These are phyloP conservation scores for Ambrosia trifida DNA, from an alignment of 129 eudicot genomes.

Conservation along the genomic window DNA sequence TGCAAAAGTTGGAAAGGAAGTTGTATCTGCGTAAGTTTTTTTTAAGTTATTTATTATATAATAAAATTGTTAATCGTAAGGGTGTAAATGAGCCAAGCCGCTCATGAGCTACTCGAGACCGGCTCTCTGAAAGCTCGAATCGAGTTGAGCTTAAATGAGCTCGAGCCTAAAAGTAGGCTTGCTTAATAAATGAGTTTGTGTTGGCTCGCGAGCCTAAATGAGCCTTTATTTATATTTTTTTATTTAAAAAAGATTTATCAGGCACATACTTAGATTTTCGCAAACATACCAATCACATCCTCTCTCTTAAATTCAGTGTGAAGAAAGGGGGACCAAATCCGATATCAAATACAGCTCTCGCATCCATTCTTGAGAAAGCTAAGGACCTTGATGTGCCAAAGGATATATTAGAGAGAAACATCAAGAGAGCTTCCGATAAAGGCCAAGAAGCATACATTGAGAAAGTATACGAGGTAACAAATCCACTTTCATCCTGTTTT, in stretches of 20 bases:
- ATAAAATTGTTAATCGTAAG: background rate
- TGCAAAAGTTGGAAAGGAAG: slow-evolving; percentile 87
- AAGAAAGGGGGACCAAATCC: slow-evolving; percentile 89
- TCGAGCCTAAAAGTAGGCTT: no score
- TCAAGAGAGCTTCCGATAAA: slow-evolving; percentile 94
- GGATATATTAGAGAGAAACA: slow-evolving; percentile 88
- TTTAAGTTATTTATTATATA: background rate
- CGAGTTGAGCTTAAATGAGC: no score
- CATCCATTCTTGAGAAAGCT: slow-evolving; percentile 73
- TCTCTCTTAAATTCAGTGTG: slow-evolving; percentile 45
- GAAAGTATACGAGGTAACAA: slow-evolving; percentile 77
- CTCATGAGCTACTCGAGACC: no score
- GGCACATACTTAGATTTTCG: background rate
- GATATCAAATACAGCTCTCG: slow-evolving; percentile 69
- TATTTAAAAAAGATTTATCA: background rate
- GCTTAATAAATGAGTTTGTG: no score
- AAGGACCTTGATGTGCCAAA: slow-evolving; percentile 91
- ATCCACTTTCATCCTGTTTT: background rate
- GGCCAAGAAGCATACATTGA: slow-evolving; percentile 91
- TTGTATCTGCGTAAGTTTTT: slow-evolving; percentile 86
- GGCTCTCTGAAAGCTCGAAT: no score
- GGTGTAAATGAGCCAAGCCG: no score
- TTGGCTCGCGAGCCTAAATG: no score
- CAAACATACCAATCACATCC: background rate
- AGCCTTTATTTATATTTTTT: no score